Conservation (phyloP, 345 rosid species). For the Barbarea vulgaris region DNA sequence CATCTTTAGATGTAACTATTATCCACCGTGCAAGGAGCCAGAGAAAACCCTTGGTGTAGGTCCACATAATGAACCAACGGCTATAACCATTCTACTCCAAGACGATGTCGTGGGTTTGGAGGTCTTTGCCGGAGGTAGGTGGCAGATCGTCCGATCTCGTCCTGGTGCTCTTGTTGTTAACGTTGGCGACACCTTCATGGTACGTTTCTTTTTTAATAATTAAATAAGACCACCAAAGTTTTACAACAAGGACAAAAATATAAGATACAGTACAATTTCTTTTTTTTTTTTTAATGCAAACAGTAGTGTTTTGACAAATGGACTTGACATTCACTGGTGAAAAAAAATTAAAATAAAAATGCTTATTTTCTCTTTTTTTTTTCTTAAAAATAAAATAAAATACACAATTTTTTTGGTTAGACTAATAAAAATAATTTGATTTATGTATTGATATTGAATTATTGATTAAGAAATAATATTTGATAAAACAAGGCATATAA, state of each 20-base stretch:
- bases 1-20: conserved; percentile 54
- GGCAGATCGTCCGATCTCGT: conserved; percentile 51
- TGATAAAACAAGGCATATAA: too few species aligned
- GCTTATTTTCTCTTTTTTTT: not conserved
- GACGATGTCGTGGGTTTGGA: conserved; percentile 60
- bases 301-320: not conserved
- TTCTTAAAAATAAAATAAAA: not conserved
- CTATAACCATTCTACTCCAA: conserved; percentile 54
- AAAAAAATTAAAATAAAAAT: not conserved
- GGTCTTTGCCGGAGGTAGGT: conserved; percentile 42
- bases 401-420: not conserved
- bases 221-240: not conserved
- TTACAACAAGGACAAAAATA: not conserved
- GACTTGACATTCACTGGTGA: not conserved
- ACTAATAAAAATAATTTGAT: not conserved
- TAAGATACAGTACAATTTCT: too few species aligned
- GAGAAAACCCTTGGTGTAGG: conserved; percentile 56
- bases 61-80: conserved; percentile 44
- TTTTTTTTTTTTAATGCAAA: not conserved
- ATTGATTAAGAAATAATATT: too few species aligned
- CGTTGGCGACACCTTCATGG: conserved; percentile 65
- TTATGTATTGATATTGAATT: not conserved
- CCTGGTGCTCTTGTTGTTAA: conserved; percentile 55
- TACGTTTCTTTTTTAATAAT: conserved; percentile 31
- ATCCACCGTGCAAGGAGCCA: conserved; percentile 54